phyloP scores from a whole-genome alignment of 2,329 filamentous ascomycete genomes.

The Ilyonectria robusta region DNA sequence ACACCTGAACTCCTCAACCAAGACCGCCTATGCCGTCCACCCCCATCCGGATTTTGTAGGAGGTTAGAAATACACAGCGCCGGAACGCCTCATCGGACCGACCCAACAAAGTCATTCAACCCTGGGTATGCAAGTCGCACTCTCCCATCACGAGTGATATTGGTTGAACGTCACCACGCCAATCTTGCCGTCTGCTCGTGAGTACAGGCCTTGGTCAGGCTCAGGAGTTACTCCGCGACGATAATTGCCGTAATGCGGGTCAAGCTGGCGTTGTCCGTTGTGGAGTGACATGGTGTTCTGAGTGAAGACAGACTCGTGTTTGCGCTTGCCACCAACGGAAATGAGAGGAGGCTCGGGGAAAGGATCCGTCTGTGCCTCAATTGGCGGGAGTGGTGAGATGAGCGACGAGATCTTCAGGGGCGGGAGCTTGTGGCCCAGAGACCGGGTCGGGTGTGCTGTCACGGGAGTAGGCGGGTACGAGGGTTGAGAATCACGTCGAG shows the following conservation, averaged over 20 bases:
- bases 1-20: conserved; percentile 47
- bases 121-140: background rate
- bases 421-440: conserved; percentile 45
- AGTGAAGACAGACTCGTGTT: conserved; percentile 54
- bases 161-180: conserved; percentile 50
- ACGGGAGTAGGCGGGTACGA: conserved; percentile 49
- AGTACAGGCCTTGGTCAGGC: conserved; percentile 51
- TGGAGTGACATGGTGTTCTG: conserved; percentile 51
- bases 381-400: conserved; percentile 53
- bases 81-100: conserved; percentile 40
- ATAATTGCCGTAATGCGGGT: conserved; percentile 48
- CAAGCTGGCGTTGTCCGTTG: conserved; percentile 56
- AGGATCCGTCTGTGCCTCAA: conserved; percentile 53
- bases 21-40: conserved; percentile 40
- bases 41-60: conserved; percentile 30
- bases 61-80: conserved; percentile 46
- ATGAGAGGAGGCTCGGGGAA: conserved; percentile 44
- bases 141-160: conserved; percentile 39
- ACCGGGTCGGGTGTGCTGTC: conserved; percentile 45
- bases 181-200: conserved; percentile 53
- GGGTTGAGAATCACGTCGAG: conserved; percentile 50
- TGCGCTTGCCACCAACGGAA: conserved; percentile 54
- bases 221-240: conserved; percentile 47
- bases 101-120: conserved; percentile 27
- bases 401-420: conserved; percentile 56